Base-by-base conservation (phyloP, 129 eudicot species). In the Chrysanthemum makinoi region DNA sequence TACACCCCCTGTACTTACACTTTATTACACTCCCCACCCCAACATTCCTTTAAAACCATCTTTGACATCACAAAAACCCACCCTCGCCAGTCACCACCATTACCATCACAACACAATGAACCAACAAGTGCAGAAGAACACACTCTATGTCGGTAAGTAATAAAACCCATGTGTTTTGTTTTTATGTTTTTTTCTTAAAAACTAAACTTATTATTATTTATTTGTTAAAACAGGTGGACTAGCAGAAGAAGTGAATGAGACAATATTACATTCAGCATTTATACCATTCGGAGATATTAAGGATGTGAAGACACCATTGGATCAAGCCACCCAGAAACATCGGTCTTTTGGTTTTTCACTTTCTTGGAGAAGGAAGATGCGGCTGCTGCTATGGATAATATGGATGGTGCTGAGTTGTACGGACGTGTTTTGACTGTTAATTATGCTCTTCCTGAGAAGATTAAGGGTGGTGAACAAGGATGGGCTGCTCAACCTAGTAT, bases 401-500 rank as follows among this genome's bases (percentile, higher is more conserved):
- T 95, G 97, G 99, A 94, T 62, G 99, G 99, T 13, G 96, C 99
- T 1, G 99, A 94, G 81, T 91, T 94, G 5, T 94, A 84, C 57
- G 99, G 99, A 6, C 93, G 97, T 44, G 99, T 95, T 2, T 91
- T 95, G 60, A 95, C 99, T 50, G 97, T 90, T 35, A 94, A 94
- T 72, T 84, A 94, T 64, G 97, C 99, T 13, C 85, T 90, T 19
- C 97, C 97, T 14, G 99, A 94, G 82, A 64, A 54, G 2, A 87
- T 90, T 68, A 94, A 88, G 91, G 99, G 99, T 18, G 97, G 99
- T 75, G 97, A 90, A 82, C 93, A 84, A 69, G 99, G 99, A 12
- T 94, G 97, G 99, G 97, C 99, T 35, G 99, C 97, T 67, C 97
- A 94, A 83, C 97, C 97, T 12, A 82, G 94, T 90, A 86, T 68